These are phyloP conservation scores for Hibiscus mutabilis DNA, from an alignment of 345 rosid genomes.

Conservation along the genomic window DNA sequence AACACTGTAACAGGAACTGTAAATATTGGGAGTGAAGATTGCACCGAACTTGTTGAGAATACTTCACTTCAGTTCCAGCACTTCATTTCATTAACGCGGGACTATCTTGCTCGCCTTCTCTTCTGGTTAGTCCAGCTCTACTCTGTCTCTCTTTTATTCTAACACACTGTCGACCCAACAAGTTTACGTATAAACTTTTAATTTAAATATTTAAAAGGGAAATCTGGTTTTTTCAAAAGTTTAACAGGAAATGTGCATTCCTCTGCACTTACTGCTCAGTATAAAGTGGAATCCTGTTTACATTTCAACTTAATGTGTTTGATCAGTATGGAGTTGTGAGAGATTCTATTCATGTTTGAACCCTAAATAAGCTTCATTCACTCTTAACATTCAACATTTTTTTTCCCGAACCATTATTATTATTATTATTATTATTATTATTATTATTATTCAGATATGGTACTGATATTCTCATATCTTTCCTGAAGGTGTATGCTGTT, in stretches of 20 bases:
- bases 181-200: neutral
- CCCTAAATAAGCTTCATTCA: neutral
- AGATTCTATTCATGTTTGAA: neutral
- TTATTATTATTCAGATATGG: neutral
- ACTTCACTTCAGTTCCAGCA: conserved; percentile 87
- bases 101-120: conserved; percentile 87
- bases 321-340: neutral
- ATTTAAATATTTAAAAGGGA: neutral
- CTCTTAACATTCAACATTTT: neutral
- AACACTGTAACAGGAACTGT: conserved; percentile 36
- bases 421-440: neutral
- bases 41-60: conserved; percentile 72
- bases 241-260: neutral
- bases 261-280: neutral
- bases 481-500: conserved; percentile 75
- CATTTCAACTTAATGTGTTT: neutral
- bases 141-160: neutral
- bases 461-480: neutral
- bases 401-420: neutral
- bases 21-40: conserved; percentile 50
- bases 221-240: neutral
- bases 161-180: neutral
- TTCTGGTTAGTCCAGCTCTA: conserved; percentile 60
- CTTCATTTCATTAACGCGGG: conserved; percentile 66
- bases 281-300: neutral